phyloP scores from a whole-genome alignment of 805 yeast species.

The Wickerhamiella occidentalis region DNA sequence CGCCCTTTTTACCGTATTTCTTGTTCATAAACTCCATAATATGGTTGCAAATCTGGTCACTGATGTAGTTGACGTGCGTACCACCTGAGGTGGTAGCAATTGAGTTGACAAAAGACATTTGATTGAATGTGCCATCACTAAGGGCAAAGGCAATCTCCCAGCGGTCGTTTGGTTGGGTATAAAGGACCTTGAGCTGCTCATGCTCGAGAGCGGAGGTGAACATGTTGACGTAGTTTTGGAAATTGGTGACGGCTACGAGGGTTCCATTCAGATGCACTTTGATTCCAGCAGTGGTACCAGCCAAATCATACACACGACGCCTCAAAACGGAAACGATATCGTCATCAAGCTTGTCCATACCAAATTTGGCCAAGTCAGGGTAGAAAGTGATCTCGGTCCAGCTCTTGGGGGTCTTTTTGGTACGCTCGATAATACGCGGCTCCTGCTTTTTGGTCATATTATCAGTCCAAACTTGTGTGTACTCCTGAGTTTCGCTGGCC shows the following conservation, averaged over 20 bases:
- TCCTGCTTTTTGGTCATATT: constrained; percentile 72
- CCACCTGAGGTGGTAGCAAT: constrained; percentile 97
- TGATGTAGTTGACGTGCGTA: constrained; percentile 76
- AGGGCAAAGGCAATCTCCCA: constrained; percentile 97
- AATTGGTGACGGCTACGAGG: constrained; percentile 53
- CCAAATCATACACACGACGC: constrained; percentile 89
- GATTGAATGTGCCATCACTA: constrained; percentile 81
- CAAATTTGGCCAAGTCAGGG: constrained; percentile 77
- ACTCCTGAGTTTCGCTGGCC: constrained; percentile 62
- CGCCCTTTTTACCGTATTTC: constrained; percentile 36
- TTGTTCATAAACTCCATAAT: constrained; percentile 54
- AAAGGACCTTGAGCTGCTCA: constrained; percentile 48
- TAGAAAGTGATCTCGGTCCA: constrained; percentile 78
- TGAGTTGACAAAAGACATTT: constrained; percentile 92
- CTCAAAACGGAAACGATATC: constrained; percentile 74
- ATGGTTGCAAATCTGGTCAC: constrained; percentile 74
- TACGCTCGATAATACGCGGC: constrained; percentile 51
- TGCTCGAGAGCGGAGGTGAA: constrained; percentile 63
- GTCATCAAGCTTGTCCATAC: constrained; percentile 72
- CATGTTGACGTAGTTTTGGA: constrained; percentile 80
- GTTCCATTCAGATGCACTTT: constrained; percentile 68
- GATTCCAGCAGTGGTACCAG: constrained; percentile 83
- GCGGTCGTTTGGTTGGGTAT: constrained; percentile 68
- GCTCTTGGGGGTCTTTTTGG: constrained; percentile 37
- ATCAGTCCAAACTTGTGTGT: constrained; percentile 73